Conservation (phyloP, 768 basidiomycete species). For the Kwoniella sp. region DNA sequence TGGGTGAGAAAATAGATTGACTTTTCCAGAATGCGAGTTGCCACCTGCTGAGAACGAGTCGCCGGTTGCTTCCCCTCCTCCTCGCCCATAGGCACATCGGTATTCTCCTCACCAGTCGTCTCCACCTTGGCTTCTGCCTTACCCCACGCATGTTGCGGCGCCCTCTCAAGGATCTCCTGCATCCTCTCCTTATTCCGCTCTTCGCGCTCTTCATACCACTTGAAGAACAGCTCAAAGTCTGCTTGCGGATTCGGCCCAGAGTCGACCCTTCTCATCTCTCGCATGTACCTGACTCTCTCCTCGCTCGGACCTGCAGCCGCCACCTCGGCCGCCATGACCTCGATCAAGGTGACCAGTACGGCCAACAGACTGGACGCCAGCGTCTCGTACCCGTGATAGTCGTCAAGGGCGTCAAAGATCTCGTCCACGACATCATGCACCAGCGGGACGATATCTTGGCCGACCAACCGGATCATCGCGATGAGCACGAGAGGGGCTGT, state of each 20-base stretch:
- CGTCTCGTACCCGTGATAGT: conserved; percentile 85
- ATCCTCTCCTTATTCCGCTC: conserved; percentile 18
- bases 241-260: conserved; percentile 28
- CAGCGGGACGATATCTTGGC: conserved; percentile 75
- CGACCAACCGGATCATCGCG: conserved; percentile 79
- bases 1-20: conserved; percentile 90
- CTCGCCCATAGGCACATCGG: conserved; percentile 32
- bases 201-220: conserved; percentile 58
- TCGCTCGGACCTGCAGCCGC: conserved; percentile 17
- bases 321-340: conserved; percentile 59
- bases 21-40: conserved; percentile 78
- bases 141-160: conserved; percentile 41
- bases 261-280: conserved; percentile 22
- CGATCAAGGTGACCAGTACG: conserved; percentile 78
- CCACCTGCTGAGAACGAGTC: conserved; percentile 69
- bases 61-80: conserved; percentile 54
- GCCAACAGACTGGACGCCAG: conserved; percentile 83
- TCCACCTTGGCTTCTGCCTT: conserved; percentile 27
- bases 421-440: conserved; percentile 95
- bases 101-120: conserved; percentile 37
- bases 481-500: conserved; percentile 84
- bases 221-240: conserved; percentile 54
- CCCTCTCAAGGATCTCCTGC: conserved; percentile 39
- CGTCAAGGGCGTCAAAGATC: conserved; percentile 92
- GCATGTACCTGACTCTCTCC: conserved; percentile 11